Conservation (phyloP, 2,329 filamentous ascomycete species). For the Passalora sequoiae region DNA sequence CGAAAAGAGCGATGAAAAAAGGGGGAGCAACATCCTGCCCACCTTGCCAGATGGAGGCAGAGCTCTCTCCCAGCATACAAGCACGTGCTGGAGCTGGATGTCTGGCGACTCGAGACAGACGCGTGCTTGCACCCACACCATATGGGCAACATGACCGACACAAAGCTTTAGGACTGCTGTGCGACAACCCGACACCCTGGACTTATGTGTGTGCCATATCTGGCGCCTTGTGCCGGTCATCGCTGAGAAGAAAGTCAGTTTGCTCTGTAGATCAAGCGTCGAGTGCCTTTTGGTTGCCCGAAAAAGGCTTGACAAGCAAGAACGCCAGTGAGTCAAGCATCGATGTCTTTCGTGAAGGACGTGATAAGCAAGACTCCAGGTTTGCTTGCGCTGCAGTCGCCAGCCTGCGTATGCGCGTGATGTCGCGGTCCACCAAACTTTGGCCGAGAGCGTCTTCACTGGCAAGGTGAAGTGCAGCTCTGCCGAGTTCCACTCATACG, state of each 20-base stretch:
- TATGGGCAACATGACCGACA: neutral
- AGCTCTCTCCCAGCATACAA: neutral
- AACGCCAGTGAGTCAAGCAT: neutral
- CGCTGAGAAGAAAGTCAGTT: neutral
- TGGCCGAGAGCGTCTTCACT: neutral
- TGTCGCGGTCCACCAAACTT: neutral
- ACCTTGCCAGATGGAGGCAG: neutral
- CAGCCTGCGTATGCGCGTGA: neutral
- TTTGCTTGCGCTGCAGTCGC: neutral
- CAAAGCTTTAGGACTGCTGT: neutral
- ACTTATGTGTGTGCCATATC: neutral
- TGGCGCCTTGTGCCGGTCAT: neutral
- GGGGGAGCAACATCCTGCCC: neutral
- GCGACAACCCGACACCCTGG: conserved; percentile 1
- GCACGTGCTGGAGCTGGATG: neutral
- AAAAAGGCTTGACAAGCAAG: no score
- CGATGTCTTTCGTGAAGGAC: neutral
- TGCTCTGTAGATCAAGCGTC: neutral
- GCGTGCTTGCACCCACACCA: neutral
- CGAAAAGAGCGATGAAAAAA: neutral
- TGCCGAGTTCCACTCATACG: neutral
- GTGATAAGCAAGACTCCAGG: neutral
- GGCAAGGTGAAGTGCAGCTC: neutral
- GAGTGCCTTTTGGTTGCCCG: neutral
- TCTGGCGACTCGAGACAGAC: neutral